Conservation (phyloP, 805 yeast species). For the Ascoidea tarda region DNA sequence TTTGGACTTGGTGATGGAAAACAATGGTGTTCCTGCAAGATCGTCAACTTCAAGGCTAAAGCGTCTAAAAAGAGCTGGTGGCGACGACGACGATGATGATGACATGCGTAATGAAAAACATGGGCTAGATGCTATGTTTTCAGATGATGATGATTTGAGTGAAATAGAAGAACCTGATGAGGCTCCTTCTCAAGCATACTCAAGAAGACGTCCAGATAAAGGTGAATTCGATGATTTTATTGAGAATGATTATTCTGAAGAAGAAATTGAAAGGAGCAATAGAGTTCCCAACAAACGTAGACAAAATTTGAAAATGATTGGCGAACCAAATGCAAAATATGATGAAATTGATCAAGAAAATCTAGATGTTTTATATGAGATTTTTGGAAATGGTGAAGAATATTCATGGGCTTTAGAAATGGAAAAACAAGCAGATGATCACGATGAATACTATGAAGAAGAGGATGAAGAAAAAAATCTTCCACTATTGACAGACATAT, state of each 20-base stretch:
- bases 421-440: slow-evolving; percentile 51
- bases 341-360: slow-evolving; percentile 71
- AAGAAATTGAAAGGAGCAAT: slow-evolving; percentile 36
- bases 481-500: slow-evolving; percentile 59
- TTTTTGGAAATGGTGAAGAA: slow-evolving; percentile 94
- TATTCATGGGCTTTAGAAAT: slow-evolving; percentile 97
- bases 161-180: slow-evolving; percentile 21
- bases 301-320: slow-evolving; percentile 19
- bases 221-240: slow-evolving; percentile 95
- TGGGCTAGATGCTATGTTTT: slow-evolving; percentile 55
- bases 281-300: slow-evolving; percentile 27
- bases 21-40: slow-evolving; percentile 50
- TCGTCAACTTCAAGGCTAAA: slow-evolving; percentile 38
- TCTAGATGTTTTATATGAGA: slow-evolving; percentile 83
- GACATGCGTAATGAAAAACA: slow-evolving; percentile 10
- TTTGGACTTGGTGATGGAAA: slow-evolving; percentile 80
- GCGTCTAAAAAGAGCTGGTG: slow-evolving; percentile 68
- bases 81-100: slow-evolving; percentile 22
- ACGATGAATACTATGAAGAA: slow-evolving; percentile 33
- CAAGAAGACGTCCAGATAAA: slow-evolving; percentile 20
- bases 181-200: slow-evolving; percentile 18
- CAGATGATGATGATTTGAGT: slow-evolving; percentile 40
- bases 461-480: slow-evolving; percentile 23
- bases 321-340: slow-evolving; percentile 26
- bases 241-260: slow-evolving; percentile 93